Conservation (phyloP, 441 rosid genomes). For the Aquilaria agallochum region DNA sequence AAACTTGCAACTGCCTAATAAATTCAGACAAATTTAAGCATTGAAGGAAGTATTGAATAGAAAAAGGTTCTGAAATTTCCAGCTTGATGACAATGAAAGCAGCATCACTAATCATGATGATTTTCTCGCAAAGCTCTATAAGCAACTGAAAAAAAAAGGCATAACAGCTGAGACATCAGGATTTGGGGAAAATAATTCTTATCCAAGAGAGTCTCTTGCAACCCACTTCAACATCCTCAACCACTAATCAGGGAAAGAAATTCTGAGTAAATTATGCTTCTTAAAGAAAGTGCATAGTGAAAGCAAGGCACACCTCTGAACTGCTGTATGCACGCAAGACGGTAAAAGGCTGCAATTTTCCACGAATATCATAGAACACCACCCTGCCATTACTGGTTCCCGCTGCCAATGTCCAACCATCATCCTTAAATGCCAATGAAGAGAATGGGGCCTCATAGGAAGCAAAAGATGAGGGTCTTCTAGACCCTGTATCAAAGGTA, state of each 20-base stretch:
- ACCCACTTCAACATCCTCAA: too few relatives aligned
- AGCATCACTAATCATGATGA: neutral
- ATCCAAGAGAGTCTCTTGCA: too few relatives aligned
- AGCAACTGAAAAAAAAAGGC: conserved; percentile 10
- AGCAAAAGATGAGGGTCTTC: conserved; percentile 69
- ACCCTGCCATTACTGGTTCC: conserved; percentile 92
- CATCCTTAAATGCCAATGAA: conserved; percentile 91
- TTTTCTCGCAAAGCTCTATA: conserved; percentile 1
- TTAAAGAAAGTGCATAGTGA: conserved; percentile 2
- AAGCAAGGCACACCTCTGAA: conserved; percentile 67
- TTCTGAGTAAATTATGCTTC: too few relatives aligned
- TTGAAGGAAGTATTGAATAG: conserved; percentile 6
- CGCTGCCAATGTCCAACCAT: conserved; percentile 88
- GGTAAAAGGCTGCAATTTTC: conserved; percentile 82
- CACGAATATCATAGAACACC: conserved; percentile 93
- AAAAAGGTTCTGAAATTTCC: conserved; percentile 8
- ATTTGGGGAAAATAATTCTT: too few relatives aligned
- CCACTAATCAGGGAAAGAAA: too few relatives aligned
- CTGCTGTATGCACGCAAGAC: conserved; percentile 82
- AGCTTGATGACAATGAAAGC: neutral
- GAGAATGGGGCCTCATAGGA: conserved; percentile 93
- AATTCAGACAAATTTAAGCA: conserved; percentile 20
- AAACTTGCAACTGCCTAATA: conserved; percentile 89
- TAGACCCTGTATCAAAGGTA: conserved; percentile 85
- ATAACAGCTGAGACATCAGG: neutral